Evolutionary conservation across 345 rosid genomes (phyloP).

Genomic region (Gossypioides kirkii): DNA sequence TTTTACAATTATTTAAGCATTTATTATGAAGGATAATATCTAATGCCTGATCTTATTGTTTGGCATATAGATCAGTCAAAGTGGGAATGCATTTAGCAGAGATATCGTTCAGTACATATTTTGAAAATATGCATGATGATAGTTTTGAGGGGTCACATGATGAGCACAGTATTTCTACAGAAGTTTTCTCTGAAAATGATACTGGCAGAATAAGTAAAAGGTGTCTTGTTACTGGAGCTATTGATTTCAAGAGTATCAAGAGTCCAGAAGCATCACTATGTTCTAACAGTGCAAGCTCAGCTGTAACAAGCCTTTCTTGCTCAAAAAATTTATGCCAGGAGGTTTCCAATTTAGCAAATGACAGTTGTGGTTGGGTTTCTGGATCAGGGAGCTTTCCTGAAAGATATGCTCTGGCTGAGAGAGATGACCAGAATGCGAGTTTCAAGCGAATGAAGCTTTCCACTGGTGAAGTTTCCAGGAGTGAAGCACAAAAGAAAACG

Average conservation of each 20-base stretch:
- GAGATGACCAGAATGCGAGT: conserved; percentile 29
- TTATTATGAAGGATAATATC: neutral
- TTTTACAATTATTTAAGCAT: neutral
- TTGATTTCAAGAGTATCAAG: conserved; percentile 42
- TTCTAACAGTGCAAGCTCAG: conserved; percentile 59
- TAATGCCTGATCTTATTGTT: conserved; percentile 14
- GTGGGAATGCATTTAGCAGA: conserved; percentile 26
- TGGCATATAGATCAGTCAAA: conserved; percentile 18
- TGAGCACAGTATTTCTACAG: conserved; percentile 48
- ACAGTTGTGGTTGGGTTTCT: conserved; percentile 22
- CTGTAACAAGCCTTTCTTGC: conserved; percentile 42
- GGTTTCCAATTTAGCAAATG: conserved; percentile 28
- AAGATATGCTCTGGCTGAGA: conserved; percentile 29
- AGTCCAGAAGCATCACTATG: conserved; percentile 31
- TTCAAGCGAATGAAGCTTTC: conserved; percentile 50
- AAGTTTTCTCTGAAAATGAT: conserved; percentile 50
- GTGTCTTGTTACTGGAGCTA: conserved; percentile 43
- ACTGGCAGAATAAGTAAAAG: conserved; percentile 34
- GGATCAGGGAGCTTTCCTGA: conserved; percentile 29
- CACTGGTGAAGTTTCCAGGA: conserved; percentile 22
- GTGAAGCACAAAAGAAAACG: conserved; percentile 20
- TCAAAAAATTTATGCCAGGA: conserved; percentile 28
- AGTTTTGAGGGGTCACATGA: conserved; percentile 55
- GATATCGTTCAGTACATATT: conserved; percentile 28
- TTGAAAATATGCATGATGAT: conserved; percentile 37